Evolutionary conservation across 768 basidiomycete species (phyloP).

Genomic region (Tephrocybe sp.): DNA sequence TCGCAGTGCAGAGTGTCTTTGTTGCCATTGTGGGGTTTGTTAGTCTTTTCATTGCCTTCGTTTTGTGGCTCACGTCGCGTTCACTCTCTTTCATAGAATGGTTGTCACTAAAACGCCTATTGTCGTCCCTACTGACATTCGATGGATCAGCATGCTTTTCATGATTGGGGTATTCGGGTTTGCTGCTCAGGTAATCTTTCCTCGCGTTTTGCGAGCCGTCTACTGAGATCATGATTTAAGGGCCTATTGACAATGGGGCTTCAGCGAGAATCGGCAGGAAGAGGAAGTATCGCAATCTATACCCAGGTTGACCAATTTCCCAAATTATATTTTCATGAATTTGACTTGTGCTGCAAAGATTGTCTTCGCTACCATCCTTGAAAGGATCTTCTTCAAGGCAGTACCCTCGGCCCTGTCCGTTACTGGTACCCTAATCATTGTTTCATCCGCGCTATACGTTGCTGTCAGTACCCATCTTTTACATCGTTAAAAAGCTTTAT

Average conservation of each 20-base stretch:
- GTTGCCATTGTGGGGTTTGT: slow-evolving; percentile 35
- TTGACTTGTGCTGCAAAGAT: slow-evolving; percentile 36
- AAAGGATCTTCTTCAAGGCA: slow-evolving; percentile 63
- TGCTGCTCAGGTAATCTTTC: slow-evolving; percentile 52
- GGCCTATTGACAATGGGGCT: slow-evolving; percentile 56
- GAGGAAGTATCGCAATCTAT: slow-evolving; percentile 62
- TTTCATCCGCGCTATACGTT: slow-evolving; percentile 61
- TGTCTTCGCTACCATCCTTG: slow-evolving; percentile 66
- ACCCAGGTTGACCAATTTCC: slow-evolving; percentile 21
- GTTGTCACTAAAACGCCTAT: slow-evolving; percentile 28
- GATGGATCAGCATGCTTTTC: slow-evolving; percentile 46
- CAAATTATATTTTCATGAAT: background rate
- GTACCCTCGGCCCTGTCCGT: slow-evolving; percentile 59
- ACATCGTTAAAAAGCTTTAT: background rate
- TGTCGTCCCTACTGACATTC: slow-evolving; percentile 42
- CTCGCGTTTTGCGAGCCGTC: slow-evolving; percentile 28
- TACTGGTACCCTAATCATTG: slow-evolving; percentile 64
- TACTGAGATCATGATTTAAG: slow-evolving; percentile 22
- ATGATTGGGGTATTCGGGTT: slow-evolving; percentile 57
- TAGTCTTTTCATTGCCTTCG: background rate
- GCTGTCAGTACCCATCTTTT: slow-evolving; percentile 43
- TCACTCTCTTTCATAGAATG: background rate
- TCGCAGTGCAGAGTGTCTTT: slow-evolving; percentile 55
- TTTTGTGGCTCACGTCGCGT: slow-evolving; percentile 17
- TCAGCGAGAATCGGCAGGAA: slow-evolving; percentile 44